Evolutionary conservation across 73 alveolate species (phyloP).

Genomic region (Tetrahymena elliotti): DNA sequence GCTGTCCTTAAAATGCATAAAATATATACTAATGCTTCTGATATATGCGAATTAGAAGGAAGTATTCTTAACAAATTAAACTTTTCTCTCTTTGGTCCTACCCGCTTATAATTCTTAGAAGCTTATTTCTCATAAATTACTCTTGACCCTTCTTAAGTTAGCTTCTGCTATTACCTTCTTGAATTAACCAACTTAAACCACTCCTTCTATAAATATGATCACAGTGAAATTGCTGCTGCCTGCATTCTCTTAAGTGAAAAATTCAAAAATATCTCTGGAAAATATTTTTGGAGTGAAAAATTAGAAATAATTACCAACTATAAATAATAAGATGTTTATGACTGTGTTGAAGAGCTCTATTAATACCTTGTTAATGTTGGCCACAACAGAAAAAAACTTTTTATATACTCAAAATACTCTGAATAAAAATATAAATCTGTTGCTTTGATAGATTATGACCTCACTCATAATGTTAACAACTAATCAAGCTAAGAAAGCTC

Average conservation of each 20-base stretch:
- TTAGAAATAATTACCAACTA: not conserved
- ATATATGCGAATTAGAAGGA: not conserved
- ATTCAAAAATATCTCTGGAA: not conserved
- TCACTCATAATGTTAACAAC: not conserved
- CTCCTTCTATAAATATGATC: not conserved
- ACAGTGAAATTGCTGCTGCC: not conserved
- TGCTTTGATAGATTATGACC: not conserved
- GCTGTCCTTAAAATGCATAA: not conserved
- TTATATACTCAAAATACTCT: not conserved
- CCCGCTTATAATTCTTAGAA: not conserved
- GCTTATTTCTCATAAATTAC: not conserved
- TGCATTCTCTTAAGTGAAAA: not conserved
- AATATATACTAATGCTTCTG: not conserved
- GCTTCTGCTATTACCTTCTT: not conserved
- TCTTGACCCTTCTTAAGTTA: not conserved
- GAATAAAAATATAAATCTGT: not conserved
- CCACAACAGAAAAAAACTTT: not conserved
- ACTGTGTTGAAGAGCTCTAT: not conserved
- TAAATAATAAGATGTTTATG: not conserved
- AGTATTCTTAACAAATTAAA: not conserved
- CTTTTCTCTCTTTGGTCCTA: not conserved
- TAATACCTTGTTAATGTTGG: not conserved
- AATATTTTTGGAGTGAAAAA: not conserved
- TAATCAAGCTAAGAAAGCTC: not conserved
- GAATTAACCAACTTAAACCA: not conserved